These are phyloP conservation scores for Chytriomyces hyalinus DNA, from an alignment of 192 early-diverging fungal genomes.

Conservation along the genomic window DNA sequence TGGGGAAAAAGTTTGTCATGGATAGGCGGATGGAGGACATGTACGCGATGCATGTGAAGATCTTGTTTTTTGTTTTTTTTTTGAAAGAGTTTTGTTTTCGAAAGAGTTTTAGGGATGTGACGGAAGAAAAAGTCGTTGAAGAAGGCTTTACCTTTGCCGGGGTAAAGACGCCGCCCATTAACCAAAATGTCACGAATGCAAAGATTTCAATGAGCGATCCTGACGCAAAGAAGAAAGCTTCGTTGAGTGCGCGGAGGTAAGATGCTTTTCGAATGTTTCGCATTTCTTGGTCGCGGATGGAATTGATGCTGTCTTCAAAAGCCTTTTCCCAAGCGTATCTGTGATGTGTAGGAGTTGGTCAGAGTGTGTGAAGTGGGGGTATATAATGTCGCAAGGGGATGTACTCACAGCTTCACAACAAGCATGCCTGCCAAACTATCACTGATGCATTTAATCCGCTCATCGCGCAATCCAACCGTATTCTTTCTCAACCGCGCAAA, in stretches of 20 bases:
- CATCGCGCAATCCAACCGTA: slow-evolving; percentile 43
- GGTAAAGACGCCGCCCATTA: slow-evolving; percentile 50
- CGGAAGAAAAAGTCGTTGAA: background rate
- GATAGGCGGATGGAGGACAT: slow-evolving; percentile 41
- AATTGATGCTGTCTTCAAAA: slow-evolving; percentile 46
- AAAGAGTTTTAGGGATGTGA: slow-evolving; percentile 3
- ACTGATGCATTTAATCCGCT: slow-evolving; percentile 51
- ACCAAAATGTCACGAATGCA: slow-evolving; percentile 51
- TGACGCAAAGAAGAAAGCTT: slow-evolving; percentile 55
- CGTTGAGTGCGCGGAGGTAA: slow-evolving; percentile 51
- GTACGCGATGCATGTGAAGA: slow-evolving; percentile 52
- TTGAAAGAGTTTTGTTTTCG: background rate
- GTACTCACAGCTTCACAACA: slow-evolving; percentile 50
- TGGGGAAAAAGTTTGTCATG: slow-evolving; percentile 59
- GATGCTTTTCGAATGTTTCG: slow-evolving; percentile 40
- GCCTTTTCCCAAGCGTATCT: slow-evolving; percentile 60
- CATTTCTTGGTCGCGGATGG: slow-evolving; percentile 44
- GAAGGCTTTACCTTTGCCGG: slow-evolving; percentile 43
- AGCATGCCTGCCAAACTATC: slow-evolving; percentile 56
- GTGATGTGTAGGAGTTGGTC: background rate
- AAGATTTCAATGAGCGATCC: slow-evolving; percentile 46
- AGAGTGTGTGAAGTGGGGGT: too few relatives aligned
- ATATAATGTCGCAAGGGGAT: background rate
- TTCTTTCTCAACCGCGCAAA: slow-evolving; percentile 42
- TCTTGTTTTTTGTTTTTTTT: background rate